Evolutionary conservation across 2,329 filamentous ascomycete species (phyloP).

Genomic region (Aspergillus ochraceoroseus): DNA sequence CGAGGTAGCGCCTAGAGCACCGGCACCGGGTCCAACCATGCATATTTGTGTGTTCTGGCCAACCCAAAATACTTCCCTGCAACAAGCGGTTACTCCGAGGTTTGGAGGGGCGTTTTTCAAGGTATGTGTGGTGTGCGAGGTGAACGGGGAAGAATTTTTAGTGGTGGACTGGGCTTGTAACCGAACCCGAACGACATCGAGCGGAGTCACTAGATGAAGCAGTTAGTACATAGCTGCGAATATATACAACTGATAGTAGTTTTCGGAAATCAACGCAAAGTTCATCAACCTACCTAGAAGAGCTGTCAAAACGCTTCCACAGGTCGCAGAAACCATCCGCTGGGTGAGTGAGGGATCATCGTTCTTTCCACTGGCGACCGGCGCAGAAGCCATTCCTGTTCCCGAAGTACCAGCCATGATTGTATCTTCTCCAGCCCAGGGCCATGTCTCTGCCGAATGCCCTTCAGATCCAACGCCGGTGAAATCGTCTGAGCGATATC

Average conservation of each 20-base stretch:
- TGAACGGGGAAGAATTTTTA: slow-evolving; percentile 53
- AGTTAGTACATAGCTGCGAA: slow-evolving; percentile 15
- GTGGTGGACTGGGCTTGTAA: slow-evolving; percentile 72
- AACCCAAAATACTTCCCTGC: slow-evolving; percentile 94
- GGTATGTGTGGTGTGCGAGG: slow-evolving; percentile 46
- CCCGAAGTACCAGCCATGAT: slow-evolving; percentile 33
- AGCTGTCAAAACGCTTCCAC: slow-evolving; percentile 84
- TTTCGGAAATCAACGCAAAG: background rate
- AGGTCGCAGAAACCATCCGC: slow-evolving; percentile 92
- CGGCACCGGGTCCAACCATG: slow-evolving; percentile 54
- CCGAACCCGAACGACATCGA: slow-evolving; percentile 93
- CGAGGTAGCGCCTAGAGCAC: slow-evolving; percentile 40
- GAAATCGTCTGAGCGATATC: slow-evolving; percentile 21
- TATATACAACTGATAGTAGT: background rate
- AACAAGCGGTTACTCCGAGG: slow-evolving; percentile 89
- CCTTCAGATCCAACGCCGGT: slow-evolving; percentile 12
- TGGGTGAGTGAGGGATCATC: slow-evolving; percentile 70
- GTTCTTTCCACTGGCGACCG: slow-evolving; percentile 18
- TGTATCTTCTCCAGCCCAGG: slow-evolving; percentile 30
- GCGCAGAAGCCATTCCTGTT: slow-evolving; percentile 22
- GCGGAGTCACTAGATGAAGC: slow-evolving; percentile 67
- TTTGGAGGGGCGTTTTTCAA: slow-evolving; percentile 72
- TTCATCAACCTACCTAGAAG: slow-evolving; percentile 63
- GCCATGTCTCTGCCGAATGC: slow-evolving; percentile 27
- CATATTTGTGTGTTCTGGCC: slow-evolving; percentile 79